Evolutionary conservation across 345 rosid species (phyloP).

Genomic region (Linum lewisii): DNA sequence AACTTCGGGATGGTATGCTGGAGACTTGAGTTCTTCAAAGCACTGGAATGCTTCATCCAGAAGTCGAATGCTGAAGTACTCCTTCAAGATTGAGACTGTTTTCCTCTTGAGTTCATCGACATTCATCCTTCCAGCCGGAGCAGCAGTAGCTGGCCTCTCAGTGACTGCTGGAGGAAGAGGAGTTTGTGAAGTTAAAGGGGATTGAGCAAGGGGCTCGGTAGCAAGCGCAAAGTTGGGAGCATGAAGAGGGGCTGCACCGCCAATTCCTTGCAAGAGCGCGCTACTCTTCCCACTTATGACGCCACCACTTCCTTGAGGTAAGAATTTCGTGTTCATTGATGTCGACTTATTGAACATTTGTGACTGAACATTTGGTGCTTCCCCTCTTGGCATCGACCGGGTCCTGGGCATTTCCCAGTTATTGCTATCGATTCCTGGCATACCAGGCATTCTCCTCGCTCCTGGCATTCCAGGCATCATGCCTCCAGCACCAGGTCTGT

Average conservation of each 20-base stretch:
- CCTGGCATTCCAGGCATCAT: slow-evolving; percentile 99
- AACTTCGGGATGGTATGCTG: slow-evolving; percentile 58
- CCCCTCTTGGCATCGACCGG: slow-evolving; percentile 72
- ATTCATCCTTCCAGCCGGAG: slow-evolving; percentile 27
- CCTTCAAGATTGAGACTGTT: slow-evolving; percentile 60
- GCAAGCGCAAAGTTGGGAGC: too few species aligned
- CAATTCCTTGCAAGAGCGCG: slow-evolving; percentile 32
- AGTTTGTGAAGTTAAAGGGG: slow-evolving; percentile 4
- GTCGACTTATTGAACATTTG: slow-evolving; percentile 31
- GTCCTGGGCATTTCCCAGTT: slow-evolving; percentile 70
- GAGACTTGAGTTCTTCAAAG: slow-evolving; percentile 57
- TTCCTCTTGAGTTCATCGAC: slow-evolving; percentile 46
- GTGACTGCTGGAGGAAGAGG: slow-evolving; percentile 21
- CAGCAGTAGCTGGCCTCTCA: slow-evolving; percentile 6
- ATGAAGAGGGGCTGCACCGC: slow-evolving; percentile 16
- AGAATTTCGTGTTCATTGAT: slow-evolving; percentile 26
- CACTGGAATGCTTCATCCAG: slow-evolving; percentile 69
- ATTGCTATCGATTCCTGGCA: slow-evolving; percentile 72
- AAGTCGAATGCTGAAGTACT: slow-evolving; percentile 46
- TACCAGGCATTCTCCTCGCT: slow-evolving; percentile 84
- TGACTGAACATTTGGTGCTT: slow-evolving; percentile 41
- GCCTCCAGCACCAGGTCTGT: slow-evolving; percentile 82
- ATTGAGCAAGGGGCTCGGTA: slow-evolving; percentile 12
- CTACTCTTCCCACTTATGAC: slow-evolving; percentile 23
- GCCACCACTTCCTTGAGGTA: slow-evolving; percentile 30